Base-by-base conservation (phyloP, 108 stramenopile species). In the Fistulifera pelliculosa region DNA sequence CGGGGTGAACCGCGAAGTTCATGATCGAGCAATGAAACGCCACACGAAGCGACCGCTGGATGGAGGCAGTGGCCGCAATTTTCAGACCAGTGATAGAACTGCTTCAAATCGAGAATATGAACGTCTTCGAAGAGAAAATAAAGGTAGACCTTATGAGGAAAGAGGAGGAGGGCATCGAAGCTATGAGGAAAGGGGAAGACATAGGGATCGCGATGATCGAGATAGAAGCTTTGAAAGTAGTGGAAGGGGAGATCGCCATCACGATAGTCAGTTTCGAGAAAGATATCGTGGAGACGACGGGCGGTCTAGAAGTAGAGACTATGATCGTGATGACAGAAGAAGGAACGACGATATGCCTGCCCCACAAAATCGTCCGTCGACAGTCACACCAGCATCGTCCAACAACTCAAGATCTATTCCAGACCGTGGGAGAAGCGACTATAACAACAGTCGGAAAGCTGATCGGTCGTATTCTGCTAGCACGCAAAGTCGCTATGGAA, bases 1-100 rank as follows among this genome's bases (percentile, higher is more conserved):
- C 7, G 85, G 78, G 14, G 69, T 84, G 18, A 79, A 76, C 65
- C 71, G 74, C 13, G 62, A 70, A 23, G 47, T 50, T 10, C 59
- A 60, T n/a, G n/a, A n/a, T n/a, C n/a, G n/a, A 22, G 47, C 59
- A 2, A 16, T 25, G 8, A 40, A 52, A 14, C 64, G 69, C 12
- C 55, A 62, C 35, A 54, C 62, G 49, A 64, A 60, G 47, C 54
- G 62, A 38, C 60, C 62, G 38, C 50, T 66, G 44, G 22, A 47
- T 14, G 62, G 62, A 24, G 15, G 43, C 3, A 64, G 70, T 7
- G 5, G 7, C 6, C 17, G 25, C 2, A 2, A 27, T 22, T 22
- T 10, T 51, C 22, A 51, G 7, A 27, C n/a, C n/a, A n/a, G n/a
- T n/a, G n/a, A n/a, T n/a, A n/a, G n/a, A n/a, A n/a, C n/a, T n/a